Base-by-base conservation (phyloP, 371 early-diverging fungal genomes). In the Funneliformis caledonium region DNA sequence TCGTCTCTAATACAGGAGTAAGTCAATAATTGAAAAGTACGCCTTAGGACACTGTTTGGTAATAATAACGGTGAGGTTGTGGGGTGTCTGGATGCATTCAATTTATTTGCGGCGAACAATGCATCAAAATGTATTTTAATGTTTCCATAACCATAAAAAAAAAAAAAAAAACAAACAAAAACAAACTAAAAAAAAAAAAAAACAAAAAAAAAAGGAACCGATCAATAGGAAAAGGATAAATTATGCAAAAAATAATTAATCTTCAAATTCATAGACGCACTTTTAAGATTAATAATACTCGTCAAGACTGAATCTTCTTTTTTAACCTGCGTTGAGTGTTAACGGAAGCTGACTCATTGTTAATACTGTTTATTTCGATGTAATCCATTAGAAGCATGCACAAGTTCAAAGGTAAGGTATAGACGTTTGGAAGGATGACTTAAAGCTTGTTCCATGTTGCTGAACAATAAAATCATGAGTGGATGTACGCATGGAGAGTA, bases 11-110 rank as follows among this genome's bases (percentile, higher is more conserved):
- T 37, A 37, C 37, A 37, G 37, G 37, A 37, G 37, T 37, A 56
- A 56, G 56, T 56, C 19, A 19, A 56, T 16, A 3, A 56, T 56
- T 56, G 56, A 19, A 56, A 56, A 56, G 19, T 56, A 56, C 56
- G 16, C 56, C 56, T 56, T 56, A 19, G 56, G 16, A 56, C 56
- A 19, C 19, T 56, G 56, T 19, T 56, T 56, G 56, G 56, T 56
- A 56, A 56, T 56, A 56, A 56, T 56, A 56, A 56, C 56, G 56
- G 56, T 56, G 56, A 56, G 56, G 56, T 56, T 56, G 56, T n/a
- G 56, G 56, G 56, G 56, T 56, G 56, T n/a, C 19, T 19, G 56
- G 19, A 56, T 56, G 19, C 56, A 56, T 56, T 16, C 47, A n/a
- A 56, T 56, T 56, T 56, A 56, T 52, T 16, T 52, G 52, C 16